phyloP scores from a whole-genome alignment of 768 basidiomycete genomes.

The Tulasnella calospora region DNA sequence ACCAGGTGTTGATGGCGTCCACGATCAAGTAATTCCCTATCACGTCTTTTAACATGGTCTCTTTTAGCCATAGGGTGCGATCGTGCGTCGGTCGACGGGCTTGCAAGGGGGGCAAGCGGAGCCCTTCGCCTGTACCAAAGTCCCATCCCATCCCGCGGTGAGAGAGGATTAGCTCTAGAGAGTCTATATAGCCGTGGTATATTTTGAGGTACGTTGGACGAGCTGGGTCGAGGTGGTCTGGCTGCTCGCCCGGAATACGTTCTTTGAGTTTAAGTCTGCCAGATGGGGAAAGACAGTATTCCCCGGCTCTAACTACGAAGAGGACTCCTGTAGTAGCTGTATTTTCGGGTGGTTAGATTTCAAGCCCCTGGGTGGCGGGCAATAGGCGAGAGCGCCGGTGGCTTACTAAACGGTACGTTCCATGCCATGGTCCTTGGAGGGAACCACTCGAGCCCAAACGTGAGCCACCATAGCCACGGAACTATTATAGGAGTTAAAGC shows the following conservation, averaged over 20 bases:
- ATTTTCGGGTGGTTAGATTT: background rate
- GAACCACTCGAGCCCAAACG: conserved; percentile 12
- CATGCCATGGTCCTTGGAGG: conserved; percentile 20
- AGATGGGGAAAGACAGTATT: conserved; percentile 12
- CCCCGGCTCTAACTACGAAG: conserved; percentile 5
- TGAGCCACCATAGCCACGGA: conserved; percentile 19
- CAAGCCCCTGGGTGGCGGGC: background rate
- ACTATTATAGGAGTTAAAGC: conserved; percentile 7
- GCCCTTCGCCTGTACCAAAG: conserved; percentile 21
- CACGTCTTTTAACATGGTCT: conserved; percentile 4
- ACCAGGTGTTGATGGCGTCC: conserved; percentile 23
- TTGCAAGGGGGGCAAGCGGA: conserved; percentile 16
- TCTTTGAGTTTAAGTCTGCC: conserved; percentile 17
- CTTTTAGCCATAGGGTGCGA: conserved; percentile 3
- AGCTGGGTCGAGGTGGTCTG: background rate
- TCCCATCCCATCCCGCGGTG: conserved; percentile 18
- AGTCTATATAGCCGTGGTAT: background rate
- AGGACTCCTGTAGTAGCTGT: conserved; percentile 13
- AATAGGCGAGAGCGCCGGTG: background rate
- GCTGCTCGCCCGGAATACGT: background rate
- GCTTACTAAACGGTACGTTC: conserved; percentile 22
- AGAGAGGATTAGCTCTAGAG: background rate
- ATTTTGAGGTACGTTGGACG: background rate
- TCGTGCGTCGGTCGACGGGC: background rate
- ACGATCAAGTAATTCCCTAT: conserved; percentile 10